Conservation (phyloP, 2,329 filamentous ascomycete genomes). For the Trichoderma hamatum region DNA sequence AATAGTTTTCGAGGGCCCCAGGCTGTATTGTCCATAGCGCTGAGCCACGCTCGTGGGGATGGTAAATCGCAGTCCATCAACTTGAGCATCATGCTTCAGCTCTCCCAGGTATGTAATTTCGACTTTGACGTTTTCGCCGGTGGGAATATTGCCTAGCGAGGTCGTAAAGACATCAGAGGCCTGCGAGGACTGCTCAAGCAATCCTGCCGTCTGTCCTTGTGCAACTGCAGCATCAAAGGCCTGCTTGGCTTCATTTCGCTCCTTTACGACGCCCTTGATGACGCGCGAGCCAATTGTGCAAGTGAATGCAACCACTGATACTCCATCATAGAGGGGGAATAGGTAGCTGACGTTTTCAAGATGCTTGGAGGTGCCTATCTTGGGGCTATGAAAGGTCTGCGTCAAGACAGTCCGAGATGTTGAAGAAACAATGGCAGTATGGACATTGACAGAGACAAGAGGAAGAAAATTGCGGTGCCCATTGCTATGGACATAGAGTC, state of each 20-base stretch:
- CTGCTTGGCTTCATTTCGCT: conserved; percentile 62
- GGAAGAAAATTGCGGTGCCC: conserved; percentile 53
- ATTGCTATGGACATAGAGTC: conserved; percentile 40
- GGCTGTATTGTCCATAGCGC: conserved; percentile 57
- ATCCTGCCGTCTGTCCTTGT: conserved; percentile 62
- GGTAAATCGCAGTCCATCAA: conserved; percentile 69
- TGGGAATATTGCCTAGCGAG: conserved; percentile 68
- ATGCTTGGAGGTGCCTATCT: conserved; percentile 27
- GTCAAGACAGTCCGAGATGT: conserved; percentile 52
- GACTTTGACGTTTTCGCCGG: conserved; percentile 58
- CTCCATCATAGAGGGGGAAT: conserved; percentile 74
- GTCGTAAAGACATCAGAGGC: conserved; percentile 70
- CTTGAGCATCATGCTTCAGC: conserved; percentile 70
- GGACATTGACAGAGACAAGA: conserved; percentile 58
- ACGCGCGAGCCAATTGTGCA: conserved; percentile 64
- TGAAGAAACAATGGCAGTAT: conserved; percentile 63
- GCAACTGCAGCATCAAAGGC: conserved; percentile 62
- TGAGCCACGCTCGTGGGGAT: conserved; percentile 70
- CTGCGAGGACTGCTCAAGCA: conserved; percentile 64
- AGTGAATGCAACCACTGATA: conserved; percentile 68
- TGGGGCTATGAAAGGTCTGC: conserved; percentile 65
- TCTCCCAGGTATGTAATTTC: conserved; percentile 70
- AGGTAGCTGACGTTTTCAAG: conserved; percentile 61
- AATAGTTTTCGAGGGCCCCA: background rate
- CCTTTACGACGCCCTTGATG: conserved; percentile 67